A percentile compares a stretch with the other conserved stretches of the same genome.
Conservation (phyloP, 768 basidiomycete genomes). For the Tylopilus sp. region DNA sequence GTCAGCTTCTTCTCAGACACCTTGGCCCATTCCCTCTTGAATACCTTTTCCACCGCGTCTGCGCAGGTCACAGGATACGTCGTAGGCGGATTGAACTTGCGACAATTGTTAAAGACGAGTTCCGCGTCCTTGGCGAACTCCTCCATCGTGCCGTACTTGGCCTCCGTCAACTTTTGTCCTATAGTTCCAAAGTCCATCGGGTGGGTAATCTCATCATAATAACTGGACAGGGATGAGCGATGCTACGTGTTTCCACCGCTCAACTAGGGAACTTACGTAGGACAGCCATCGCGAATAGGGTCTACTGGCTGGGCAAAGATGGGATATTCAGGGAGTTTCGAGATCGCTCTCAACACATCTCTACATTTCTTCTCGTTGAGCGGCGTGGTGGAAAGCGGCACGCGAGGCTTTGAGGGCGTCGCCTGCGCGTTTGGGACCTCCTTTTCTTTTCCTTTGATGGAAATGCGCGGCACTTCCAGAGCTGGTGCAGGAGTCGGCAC, state of each 20-base stretch:
- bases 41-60: slow-evolving; percentile 67
- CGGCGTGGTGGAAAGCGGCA: slow-evolving; percentile 36
- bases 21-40: slow-evolving; percentile 87
- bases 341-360: slow-evolving; percentile 59
- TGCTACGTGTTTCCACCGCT: neutral
- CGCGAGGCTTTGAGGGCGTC: slow-evolving; percentile 38
- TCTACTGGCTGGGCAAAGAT: slow-evolving; percentile 86
- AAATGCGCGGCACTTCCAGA: slow-evolving; percentile 34
- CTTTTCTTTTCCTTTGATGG: slow-evolving; percentile 74
- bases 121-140: slow-evolving; percentile 77
- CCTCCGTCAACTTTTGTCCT: slow-evolving; percentile 56
- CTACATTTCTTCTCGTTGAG: slow-evolving; percentile 84
- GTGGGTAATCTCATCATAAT: slow-evolving; percentile 84
- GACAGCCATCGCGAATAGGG: slow-evolving; percentile 78
- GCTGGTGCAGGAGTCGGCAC: slow-evolving; percentile 15
- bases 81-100: slow-evolving; percentile 84
- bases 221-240: slow-evolving; percentile 44
- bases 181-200: slow-evolving; percentile 97
- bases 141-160: slow-evolving; percentile 76
- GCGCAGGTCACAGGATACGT: slow-evolving; percentile 74
- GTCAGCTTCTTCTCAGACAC: slow-evolving; percentile 67
- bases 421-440: slow-evolving; percentile 40
- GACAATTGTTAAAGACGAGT: slow-evolving; percentile 85
- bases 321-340: slow-evolving; percentile 59
- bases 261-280: slow-evolving; percentile 61